These are phyloP conservation scores for Agarophyton chilense DNA, from an alignment of 23 red algal species.

Conservation along the genomic window DNA sequence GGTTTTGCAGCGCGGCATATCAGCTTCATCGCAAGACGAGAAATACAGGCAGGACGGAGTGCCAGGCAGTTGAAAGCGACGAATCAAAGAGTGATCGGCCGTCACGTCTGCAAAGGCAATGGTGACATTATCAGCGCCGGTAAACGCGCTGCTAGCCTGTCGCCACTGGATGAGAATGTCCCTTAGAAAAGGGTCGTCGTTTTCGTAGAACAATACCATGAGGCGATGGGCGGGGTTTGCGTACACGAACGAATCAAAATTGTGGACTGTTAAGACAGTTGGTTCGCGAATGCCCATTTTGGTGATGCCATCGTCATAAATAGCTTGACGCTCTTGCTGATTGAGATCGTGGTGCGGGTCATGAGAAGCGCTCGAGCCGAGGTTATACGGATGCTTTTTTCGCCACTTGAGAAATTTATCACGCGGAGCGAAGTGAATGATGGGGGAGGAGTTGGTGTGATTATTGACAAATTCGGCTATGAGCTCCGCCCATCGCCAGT, in stretches of 20 bases:
- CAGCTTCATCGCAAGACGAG: background rate
- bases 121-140: slow-evolving; percentile 45
- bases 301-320: slow-evolving; percentile 25
- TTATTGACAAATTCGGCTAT: slow-evolving; percentile 67
- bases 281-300: slow-evolving; percentile 40
- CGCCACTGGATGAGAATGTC: slow-evolving; percentile 49
- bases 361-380: slow-evolving; percentile 1
- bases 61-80: background rate
- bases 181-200: slow-evolving; percentile 19
- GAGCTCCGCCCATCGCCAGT: slow-evolving; percentile 57
- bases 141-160: slow-evolving; percentile 51
- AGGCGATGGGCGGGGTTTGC: background rate
- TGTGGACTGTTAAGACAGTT: background rate
- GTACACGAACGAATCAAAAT: slow-evolving; percentile 25
- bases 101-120: slow-evolving; percentile 19
- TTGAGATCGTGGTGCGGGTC: background rate
- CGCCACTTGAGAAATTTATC: slow-evolving; percentile 40
- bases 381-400: slow-evolving; percentile 48
- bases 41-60: slow-evolving; percentile 49
- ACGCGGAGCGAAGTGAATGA: background rate
- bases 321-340: background rate
- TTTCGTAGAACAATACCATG: slow-evolving; percentile 43
- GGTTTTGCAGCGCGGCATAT: slow-evolving; percentile 35
- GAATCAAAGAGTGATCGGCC: background rate
- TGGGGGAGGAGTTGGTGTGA: background rate